Evolutionary conservation across 306 rosid genomes (phyloP).

Genomic region (Castanea crenata): DNA sequence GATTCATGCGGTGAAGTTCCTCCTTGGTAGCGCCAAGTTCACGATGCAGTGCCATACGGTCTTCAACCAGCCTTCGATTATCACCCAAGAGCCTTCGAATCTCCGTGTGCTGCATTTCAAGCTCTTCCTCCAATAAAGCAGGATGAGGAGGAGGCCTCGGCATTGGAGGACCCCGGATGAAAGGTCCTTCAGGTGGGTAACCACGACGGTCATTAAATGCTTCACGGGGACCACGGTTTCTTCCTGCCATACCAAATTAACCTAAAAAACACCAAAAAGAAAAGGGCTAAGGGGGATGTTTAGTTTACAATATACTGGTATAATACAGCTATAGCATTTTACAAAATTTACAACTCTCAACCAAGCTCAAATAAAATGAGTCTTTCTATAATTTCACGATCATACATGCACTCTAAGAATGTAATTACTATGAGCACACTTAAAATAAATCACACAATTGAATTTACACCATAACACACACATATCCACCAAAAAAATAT

Average conservation of each 20-base stretch:
- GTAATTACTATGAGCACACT: no score
- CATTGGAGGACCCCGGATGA: conserved; percentile 53
- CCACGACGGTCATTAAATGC: conserved; percentile 55
- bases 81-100: conserved; percentile 60
- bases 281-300: neutral
- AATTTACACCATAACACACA: no score
- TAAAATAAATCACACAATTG: no score
- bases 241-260: conserved; percentile 52
- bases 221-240: conserved; percentile 61
- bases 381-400: neutral
- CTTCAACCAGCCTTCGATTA: conserved; percentile 72
- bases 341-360: neutral
- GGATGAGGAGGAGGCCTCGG: conserved; percentile 68
- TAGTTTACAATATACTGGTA: neutral
- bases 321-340: neutral
- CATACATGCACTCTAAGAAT: neutral
- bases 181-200: conserved; percentile 62
- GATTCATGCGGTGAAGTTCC: conserved; percentile 79
- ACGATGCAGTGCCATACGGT: conserved; percentile 58
- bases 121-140: conserved; percentile 76
- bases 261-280: conserved; percentile 30
- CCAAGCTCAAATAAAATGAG: neutral
- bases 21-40: conserved; percentile 70
- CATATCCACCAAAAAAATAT: no score
- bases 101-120: conserved; percentile 65